Conservation (phyloP, 208 protist genomes). For the Trypanosoma theileri region DNA sequence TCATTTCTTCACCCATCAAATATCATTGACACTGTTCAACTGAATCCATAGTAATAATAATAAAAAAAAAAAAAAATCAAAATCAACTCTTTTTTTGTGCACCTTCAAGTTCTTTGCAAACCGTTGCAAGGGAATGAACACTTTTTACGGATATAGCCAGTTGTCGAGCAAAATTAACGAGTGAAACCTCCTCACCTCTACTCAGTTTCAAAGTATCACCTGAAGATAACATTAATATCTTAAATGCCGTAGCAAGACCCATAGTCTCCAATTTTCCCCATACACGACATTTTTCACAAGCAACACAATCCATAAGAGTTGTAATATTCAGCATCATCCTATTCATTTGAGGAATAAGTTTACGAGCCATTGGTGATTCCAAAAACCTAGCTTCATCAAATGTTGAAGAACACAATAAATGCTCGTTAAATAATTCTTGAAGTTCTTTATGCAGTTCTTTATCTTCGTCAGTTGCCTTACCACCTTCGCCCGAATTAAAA, state of each 20-base stretch:
- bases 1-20: not conserved
- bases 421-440: conserved; percentile 55
- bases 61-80: conserved; percentile 21
- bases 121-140: conserved; percentile 22
- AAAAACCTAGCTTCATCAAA: conserved; percentile 88
- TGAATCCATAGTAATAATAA: conserved; percentile 2
- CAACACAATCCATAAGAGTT: conserved; percentile 89
- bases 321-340: conserved; percentile 79
- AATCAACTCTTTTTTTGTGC: conserved; percentile 12
- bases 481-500: conserved; percentile 55
- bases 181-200: conserved; percentile 73
- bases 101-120: conserved; percentile 20
- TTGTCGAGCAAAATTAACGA: conserved; percentile 83
- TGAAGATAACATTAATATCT: conserved; percentile 67
- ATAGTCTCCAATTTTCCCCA: conserved; percentile 91
- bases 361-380: conserved; percentile 44
- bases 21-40: too few species aligned
- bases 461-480: conserved; percentile 47
- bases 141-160: conserved; percentile 78
- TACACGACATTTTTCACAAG: conserved; percentile 92
- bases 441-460: conserved; percentile 45
- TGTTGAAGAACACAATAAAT: conserved; percentile 61
- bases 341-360: conserved; percentile 76
- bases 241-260: conserved; percentile 81
- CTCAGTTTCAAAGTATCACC: conserved; percentile 34